Conservation (phyloP, 768 basidiomycete genomes). For the Boletus rufocinnamomeus region DNA sequence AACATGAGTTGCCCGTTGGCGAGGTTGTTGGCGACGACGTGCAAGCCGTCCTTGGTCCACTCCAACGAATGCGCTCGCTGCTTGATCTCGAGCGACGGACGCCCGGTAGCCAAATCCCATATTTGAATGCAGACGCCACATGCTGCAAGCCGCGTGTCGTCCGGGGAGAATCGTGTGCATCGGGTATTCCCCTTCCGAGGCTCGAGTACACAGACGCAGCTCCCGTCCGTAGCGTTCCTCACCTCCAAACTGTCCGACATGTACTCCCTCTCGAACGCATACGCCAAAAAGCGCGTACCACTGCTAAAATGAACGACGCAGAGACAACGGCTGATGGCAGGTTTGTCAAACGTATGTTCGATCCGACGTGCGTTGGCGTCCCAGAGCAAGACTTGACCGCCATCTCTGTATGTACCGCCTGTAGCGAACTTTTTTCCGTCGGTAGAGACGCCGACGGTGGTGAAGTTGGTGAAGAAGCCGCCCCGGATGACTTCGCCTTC, state of each 20-base stretch:
- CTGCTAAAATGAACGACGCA: slow-evolving; percentile 28
- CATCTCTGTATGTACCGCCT: slow-evolving; percentile 27
- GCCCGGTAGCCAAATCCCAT: slow-evolving; percentile 22
- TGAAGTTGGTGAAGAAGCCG: slow-evolving; percentile 30
- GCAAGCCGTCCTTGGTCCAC: slow-evolving; percentile 24
- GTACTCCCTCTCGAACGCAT: slow-evolving; percentile 28
- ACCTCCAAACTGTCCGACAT: slow-evolving; percentile 28
- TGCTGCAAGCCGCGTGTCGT: slow-evolving; percentile 25
- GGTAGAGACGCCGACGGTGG: slow-evolving; percentile 26
- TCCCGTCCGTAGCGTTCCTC: slow-evolving; percentile 15
- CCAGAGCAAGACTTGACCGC: slow-evolving; percentile 28
- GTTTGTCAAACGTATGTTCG: slow-evolving; percentile 28
- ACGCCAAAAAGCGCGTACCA: slow-evolving; percentile 22
- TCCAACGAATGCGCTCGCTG: slow-evolving; percentile 28
- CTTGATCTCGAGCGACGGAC: slow-evolving; percentile 28
- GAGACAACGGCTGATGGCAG: slow-evolving; percentile 23
- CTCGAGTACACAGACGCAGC: slow-evolving; percentile 20
- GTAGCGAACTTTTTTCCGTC: slow-evolving; percentile 29
- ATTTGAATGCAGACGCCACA: slow-evolving; percentile 28
- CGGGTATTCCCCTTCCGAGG: slow-evolving; percentile 26
- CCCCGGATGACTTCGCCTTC: slow-evolving; percentile 25
- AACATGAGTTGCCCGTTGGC: slow-evolving; percentile 28
- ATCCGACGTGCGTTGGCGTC: slow-evolving; percentile 23
- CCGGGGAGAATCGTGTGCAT: slow-evolving; percentile 30
- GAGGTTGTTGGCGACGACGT: slow-evolving; percentile 26